phyloP scores from a whole-genome alignment of 371 early-diverging fungal genomes.

The Rhizopus stolonifer region DNA sequence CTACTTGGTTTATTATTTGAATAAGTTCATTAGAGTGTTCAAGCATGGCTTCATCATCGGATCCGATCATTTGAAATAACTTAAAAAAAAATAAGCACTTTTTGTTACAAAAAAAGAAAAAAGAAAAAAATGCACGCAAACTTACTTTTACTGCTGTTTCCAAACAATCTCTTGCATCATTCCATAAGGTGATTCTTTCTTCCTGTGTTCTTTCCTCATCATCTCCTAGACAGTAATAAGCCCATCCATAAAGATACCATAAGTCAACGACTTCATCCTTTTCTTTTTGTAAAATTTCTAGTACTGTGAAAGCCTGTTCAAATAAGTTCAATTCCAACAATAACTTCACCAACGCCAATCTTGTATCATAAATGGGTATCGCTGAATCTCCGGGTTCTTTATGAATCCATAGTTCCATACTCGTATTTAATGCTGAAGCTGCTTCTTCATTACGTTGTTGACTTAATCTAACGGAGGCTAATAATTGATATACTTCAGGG shows the following conservation, averaged over 20 bases:
- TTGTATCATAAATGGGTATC: constrained; percentile 81
- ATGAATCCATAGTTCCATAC: constrained; percentile 77
- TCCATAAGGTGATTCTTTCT: constrained; percentile 55
- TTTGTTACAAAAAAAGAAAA: too few relatives aligned
- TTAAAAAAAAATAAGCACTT: too few relatives aligned
- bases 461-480: constrained; percentile 89
- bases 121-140: not conserved
- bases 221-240: constrained; percentile 81
- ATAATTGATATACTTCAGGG: constrained; percentile 85
- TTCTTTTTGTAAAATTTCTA: constrained; percentile 82
- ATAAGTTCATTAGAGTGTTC: constrained; percentile 71
- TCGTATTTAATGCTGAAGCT: constrained; percentile 58
- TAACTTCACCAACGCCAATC: constrained; percentile 76
- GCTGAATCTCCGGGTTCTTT: constrained; percentile 56
- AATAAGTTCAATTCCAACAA: constrained; percentile 79
- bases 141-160: constrained; percentile 69
- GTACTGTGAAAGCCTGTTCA: constrained; percentile 75
- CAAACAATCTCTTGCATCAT: constrained; percentile 78
- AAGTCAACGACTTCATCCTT: constrained; percentile 89
- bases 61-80: constrained; percentile 57
- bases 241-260: constrained; percentile 94
- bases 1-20: constrained; percentile 48
- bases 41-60: constrained; percentile 69
- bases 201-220: constrained; percentile 53
- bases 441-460: constrained; percentile 86